Base-by-base conservation (phyloP, 2,329 filamentous ascomycete genomes). In the Monilinia laxa region DNA sequence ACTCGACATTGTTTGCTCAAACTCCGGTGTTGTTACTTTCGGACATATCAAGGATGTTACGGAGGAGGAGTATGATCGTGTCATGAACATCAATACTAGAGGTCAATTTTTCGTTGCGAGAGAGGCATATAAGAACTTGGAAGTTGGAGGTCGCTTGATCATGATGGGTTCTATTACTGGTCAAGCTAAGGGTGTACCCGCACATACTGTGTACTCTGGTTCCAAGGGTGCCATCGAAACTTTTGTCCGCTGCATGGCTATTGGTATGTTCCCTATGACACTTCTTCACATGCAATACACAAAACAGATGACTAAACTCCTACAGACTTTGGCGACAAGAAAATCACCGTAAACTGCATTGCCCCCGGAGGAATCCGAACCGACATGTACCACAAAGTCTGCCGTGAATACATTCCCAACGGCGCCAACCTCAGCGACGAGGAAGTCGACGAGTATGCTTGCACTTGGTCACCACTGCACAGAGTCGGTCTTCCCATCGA, bases 101-200 rank as follows among this genome's bases (percentile, higher is more conserved):
- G 88, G 88, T 14, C 82, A 92, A 79, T 92, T 92, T 82, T 92
- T 92, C 77, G 89, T 92, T 66, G 90, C 88, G 28, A 87, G 91
- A 79, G 87, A 90, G 67, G 90, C 87, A 12, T 90, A 90, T 79
- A 88, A 88, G 80, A 81, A 91, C 79, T 83, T 91, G 71, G 83
- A 87, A 75, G 81, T 85, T 64, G 88, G 90, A 67, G 90, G 90
- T 28, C 84, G 90, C 55, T 83, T 93, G 72, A 89, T 93, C 77
- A 81, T 93, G 71, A 92, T 90, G 86, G 86, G 84, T 40, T 52
- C 89, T 85, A 91, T 91, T 77, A 89, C 88, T 0, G 78, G 89
- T 76, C 78, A 89, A 80, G 89, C 79, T 67, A 84, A 86, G 76
- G 88, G 85, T 59, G 88, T 92, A 23, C 87, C 87, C 68, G 85